Evolutionary conservation across 2,329 filamentous ascomycete species (phyloP), one percentile per base, ranked within the genome.

Genomic region (Verticillium tricorpus): DNA sequence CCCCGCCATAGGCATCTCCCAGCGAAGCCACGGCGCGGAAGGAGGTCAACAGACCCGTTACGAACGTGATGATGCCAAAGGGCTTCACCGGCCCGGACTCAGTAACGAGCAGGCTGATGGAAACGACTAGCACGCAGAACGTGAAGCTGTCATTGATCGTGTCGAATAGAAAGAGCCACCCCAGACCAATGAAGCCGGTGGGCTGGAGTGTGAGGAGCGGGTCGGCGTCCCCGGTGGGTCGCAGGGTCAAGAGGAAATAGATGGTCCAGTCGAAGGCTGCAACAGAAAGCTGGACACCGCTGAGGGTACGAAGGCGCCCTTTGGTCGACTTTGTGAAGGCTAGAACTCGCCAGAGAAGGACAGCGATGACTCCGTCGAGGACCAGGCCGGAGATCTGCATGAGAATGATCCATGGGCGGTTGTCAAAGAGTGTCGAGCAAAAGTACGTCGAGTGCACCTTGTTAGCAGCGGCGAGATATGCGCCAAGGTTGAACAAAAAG

Each of bases 271-370:
- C 61, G 3, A 78, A 45, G 9, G 28, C 40, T 8, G 39, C 58
- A 14, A 45, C 31, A 22, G 58, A 22, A 1, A 78, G 62, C 5
- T 85, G 67, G 2, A 83, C 74, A 2, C 71, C 70, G 6, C 78
- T 76, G 9, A 85, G 68, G 1, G 75, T 78, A 11, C 74, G 76
- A n/a, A 85, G 69, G 3, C 81, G 77, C 35, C 72, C 69, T 64
- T 77, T 81, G 6, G 79, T 78, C 0, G 80, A 82, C 50, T 79
- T 76, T 1, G 79, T 73, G 81, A 82, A 84, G 14, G 78, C 77
- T 5, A 86, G 69, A 4, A 83, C 73, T 39, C 82, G 78, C 82
- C 83, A 85, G 2, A 77, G 63, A 11, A 83, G 69, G n/a, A 83
- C 68, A 22, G 81, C 67, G 59, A 84, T 78, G 45, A 71, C 61